Conservation (phyloP, 192 early-diverging fungal genomes). For the Backusella luteola region DNA sequence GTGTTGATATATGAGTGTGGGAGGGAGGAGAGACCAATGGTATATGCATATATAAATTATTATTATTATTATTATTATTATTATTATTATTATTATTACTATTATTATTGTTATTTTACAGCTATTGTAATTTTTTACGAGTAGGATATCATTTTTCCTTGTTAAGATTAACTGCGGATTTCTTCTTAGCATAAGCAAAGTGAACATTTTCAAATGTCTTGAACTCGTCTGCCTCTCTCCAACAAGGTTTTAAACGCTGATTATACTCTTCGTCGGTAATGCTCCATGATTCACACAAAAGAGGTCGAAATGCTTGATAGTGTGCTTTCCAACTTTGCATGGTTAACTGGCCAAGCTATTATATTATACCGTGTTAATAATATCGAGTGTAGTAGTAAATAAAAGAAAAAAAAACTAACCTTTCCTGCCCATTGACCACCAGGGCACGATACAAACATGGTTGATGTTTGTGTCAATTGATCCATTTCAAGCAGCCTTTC, state of each 20-base stretch:
- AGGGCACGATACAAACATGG: conserved; percentile 38
- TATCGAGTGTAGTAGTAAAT: not conserved
- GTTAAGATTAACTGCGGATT: not conserved
- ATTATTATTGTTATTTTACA: not conserved
- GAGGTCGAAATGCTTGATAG: conserved; percentile 28
- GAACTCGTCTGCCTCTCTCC: conserved; percentile 34
- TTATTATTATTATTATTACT: not conserved
- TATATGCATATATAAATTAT: not conserved
- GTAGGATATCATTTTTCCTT: not conserved
- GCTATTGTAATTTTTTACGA: not conserved
- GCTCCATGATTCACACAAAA: conserved; percentile 21
- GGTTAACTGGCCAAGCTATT: conserved; percentile 37
- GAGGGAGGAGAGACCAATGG: not conserved
- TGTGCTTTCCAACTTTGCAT: conserved; percentile 34
- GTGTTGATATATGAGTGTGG: not conserved
- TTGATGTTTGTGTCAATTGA: conserved; percentile 10
- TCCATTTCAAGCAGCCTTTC: conserved; percentile 15
- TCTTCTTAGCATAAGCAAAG: conserved; percentile 41
- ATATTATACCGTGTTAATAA: not conserved
- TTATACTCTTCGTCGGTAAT: conserved; percentile 31
- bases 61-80: not conserved
- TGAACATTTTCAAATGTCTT: conserved; percentile 43
- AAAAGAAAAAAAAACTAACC: conserved; percentile 6
- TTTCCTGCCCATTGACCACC: conserved; percentile 41
- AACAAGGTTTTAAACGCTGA: conserved; percentile 17